These are phyloP conservation scores for Diphasiastrum complanatum DNA, from an alignment of 83 land plant species.

Conservation along the genomic window DNA sequence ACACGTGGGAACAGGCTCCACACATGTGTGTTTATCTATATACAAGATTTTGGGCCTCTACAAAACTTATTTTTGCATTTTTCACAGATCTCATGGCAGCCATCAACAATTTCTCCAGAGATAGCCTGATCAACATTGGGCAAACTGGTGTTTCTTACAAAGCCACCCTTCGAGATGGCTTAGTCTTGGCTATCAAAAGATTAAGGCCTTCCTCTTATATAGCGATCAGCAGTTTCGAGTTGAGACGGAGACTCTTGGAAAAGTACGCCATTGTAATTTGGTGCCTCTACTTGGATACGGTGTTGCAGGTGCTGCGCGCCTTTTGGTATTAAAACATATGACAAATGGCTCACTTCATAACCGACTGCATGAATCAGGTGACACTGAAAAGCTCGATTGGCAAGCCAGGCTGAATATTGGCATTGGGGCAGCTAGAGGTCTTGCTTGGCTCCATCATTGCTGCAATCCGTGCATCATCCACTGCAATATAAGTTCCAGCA, in stretches of 20 bases:
- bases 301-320: conserved; percentile 69
- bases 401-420: conserved; percentile 56
- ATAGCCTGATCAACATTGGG: conserved; percentile 26
- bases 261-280: conserved; percentile 74
- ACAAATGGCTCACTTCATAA: conserved; percentile 47
- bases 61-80: no score
- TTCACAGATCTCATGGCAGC: conserved; percentile 57
- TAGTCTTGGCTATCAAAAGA: conserved; percentile 54
- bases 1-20: no score
- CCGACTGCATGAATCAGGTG: conserved; percentile 34
- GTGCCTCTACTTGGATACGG: conserved; percentile 93
- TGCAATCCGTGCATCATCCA: conserved; percentile 75
- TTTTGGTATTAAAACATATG: conserved; percentile 84
- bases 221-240: conserved; percentile 55
- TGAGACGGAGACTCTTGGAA: conserved; percentile 73
- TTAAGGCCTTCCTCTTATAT: conserved; percentile 32
- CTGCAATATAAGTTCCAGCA: conserved; percentile 56
- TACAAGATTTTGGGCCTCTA: no score
- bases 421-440: conserved; percentile 72
- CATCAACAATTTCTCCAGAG: conserved; percentile 44
- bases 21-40: no score
- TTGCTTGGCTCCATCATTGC: conserved; percentile 92
- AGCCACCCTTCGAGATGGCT: conserved; percentile 59
- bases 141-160: conserved; percentile 47
- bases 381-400: conserved; percentile 51